Evolutionary conservation across 2,329 filamentous ascomycete genomes (phyloP).

Genomic region (Cyphellophora europaea): DNA sequence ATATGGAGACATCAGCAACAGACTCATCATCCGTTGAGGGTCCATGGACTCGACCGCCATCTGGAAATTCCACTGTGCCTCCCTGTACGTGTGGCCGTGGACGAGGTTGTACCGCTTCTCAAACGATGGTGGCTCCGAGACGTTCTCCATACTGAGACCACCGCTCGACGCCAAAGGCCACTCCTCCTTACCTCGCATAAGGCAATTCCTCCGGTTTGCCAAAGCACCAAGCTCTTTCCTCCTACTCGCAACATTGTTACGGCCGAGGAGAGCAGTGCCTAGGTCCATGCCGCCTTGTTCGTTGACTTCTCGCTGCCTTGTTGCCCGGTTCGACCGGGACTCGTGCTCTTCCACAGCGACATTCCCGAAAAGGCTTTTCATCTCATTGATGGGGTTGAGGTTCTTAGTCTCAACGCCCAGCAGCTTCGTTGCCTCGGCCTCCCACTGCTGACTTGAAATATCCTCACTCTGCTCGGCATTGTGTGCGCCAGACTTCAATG

Average conservation of each 20-base stretch:
- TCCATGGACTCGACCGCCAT: slow-evolving; percentile 73
- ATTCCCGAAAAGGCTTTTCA: slow-evolving; percentile 65
- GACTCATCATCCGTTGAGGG: slow-evolving; percentile 68
- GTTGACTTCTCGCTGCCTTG: slow-evolving; percentile 29
- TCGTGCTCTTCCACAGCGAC: slow-evolving; percentile 52
- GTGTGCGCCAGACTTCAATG: no score
- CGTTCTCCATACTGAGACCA: slow-evolving; percentile 72
- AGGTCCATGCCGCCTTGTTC: slow-evolving; percentile 41
- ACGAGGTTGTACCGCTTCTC: slow-evolving; percentile 67
- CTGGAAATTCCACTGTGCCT: slow-evolving; percentile 67
- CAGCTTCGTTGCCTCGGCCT: slow-evolving; percentile 42
- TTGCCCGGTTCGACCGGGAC: slow-evolving; percentile 30
- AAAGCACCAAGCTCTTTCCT: slow-evolving; percentile 60
- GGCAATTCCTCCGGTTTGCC: slow-evolving; percentile 66
- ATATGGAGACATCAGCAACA: slow-evolving; percentile 70
- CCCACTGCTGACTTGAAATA: slow-evolving; percentile 25
- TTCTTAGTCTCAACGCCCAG: slow-evolving; percentile 59
- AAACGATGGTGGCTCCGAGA: slow-evolving; percentile 46
- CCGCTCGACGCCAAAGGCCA: slow-evolving; percentile 75
- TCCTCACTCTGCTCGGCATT: not conserved
- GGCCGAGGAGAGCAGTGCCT: slow-evolving; percentile 46
- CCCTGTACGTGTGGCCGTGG: slow-evolving; percentile 65
- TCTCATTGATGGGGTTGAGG: slow-evolving; percentile 82
- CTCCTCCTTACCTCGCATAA: slow-evolving; percentile 76
- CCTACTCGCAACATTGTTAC: slow-evolving; percentile 44